Evolutionary conservation across 768 basidiomycete species (phyloP).

Genomic region (Peribolospora kevripleyi): DNA sequence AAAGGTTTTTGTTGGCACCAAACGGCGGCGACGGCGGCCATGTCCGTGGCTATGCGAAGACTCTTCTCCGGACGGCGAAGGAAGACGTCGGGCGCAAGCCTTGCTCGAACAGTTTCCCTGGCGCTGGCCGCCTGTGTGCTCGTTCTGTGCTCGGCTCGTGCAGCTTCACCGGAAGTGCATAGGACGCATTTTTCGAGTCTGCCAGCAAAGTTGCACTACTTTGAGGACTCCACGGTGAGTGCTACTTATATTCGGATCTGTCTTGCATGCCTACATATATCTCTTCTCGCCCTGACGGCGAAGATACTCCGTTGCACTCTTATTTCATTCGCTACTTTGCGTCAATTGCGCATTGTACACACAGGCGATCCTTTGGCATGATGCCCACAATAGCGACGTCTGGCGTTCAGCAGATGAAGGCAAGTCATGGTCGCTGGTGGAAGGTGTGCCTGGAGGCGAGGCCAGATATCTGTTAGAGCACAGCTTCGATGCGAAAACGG

Average conservation of each 20-base stretch:
- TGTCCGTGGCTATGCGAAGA: no score
- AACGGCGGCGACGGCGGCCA: no score
- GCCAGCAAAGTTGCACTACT: slow-evolving; percentile 60
- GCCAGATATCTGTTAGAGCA: slow-evolving; percentile 58
- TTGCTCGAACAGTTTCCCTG: no score
- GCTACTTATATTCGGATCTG: background rate
- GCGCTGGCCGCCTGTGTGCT: no score
- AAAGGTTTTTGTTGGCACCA: no score
- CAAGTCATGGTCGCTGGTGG: slow-evolving; percentile 33
- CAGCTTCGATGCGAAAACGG: slow-evolving; percentile 55
- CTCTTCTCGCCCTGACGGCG: no score
- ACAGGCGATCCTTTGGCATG: slow-evolving; percentile 58
- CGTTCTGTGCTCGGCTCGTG: no score
- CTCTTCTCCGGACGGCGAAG: no score
- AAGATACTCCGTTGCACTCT: background rate
- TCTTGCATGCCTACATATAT: slow-evolving; percentile 1
- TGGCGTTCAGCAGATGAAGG: slow-evolving; percentile 73
- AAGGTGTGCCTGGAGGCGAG: slow-evolving; percentile 31
- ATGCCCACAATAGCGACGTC: slow-evolving; percentile 40
- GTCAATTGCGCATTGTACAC: background rate
- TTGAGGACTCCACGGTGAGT: slow-evolving; percentile 70
- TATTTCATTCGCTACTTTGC: background rate
- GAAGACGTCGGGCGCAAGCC: no score
- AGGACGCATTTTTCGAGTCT: slow-evolving; percentile 36
- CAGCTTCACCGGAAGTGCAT: slow-evolving; percentile 14